These are phyloP conservation scores for Penicillium vulpinum DNA, from an alignment of 2,329 filamentous ascomycete species.

Conservation along the genomic window DNA sequence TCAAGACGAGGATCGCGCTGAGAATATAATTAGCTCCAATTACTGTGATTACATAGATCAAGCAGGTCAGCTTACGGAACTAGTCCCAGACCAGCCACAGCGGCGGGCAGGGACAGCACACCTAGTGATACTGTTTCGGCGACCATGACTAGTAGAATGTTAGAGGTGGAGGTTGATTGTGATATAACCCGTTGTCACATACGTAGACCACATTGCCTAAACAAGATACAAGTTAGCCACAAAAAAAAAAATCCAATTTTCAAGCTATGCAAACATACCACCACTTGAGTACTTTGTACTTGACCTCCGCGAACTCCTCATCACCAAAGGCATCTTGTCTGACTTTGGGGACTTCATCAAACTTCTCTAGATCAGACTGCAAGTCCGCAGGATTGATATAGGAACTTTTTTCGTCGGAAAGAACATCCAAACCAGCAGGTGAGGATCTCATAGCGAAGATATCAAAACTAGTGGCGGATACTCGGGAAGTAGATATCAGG, in stretches of 20 bases:
- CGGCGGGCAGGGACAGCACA: conserved; percentile 56
- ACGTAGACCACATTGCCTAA: conserved; percentile 46
- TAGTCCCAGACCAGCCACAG: conserved; percentile 54
- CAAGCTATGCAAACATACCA: conserved; percentile 24
- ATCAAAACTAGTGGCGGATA: background rate
- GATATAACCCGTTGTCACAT: conserved; percentile 10
- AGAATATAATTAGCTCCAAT: conserved; percentile 3
- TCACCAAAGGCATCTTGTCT: conserved; percentile 40
- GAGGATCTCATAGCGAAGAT: conserved; percentile 12
- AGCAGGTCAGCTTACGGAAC: conserved; percentile 44
- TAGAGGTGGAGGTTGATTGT: background rate
- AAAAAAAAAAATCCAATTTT: background rate
- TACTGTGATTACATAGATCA: background rate
- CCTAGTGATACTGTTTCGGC: conserved; percentile 61
- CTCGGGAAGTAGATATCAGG: background rate
- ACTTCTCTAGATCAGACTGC: conserved; percentile 24
- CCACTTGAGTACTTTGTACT: conserved; percentile 55
- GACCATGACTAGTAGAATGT: conserved; percentile 49
- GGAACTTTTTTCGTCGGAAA: background rate
- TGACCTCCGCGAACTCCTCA: conserved; percentile 44
- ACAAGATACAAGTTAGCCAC: background rate
- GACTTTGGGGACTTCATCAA: conserved; percentile 13
- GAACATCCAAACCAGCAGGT: background rate
- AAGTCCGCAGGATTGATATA: background rate
- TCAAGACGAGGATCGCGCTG: conserved; percentile 54